Percentiles rank a stretch among this genome's conserved stretches.
Conservation (phyloP, 306 rosid species). For the Fragaria nilgerrensis region DNA sequence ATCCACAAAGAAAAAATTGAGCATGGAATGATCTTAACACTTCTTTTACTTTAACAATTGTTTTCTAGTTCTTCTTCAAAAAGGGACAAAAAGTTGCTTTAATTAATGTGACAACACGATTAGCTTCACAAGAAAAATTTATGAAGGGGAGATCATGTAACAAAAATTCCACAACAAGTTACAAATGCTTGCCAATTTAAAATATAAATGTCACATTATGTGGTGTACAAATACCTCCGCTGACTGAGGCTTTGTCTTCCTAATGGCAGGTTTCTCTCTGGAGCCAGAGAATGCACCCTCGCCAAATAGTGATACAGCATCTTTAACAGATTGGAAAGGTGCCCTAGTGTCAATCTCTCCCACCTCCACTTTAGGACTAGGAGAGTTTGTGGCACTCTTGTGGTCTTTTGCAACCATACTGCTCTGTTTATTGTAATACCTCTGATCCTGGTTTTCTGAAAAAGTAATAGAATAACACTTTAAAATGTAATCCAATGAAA, state of each 20-base stretch:
- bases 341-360: slow-evolving; percentile 99
- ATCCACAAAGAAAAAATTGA: not conserved
- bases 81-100: not conserved
- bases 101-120: not conserved
- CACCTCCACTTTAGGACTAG: slow-evolving; percentile 69
- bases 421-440: slow-evolving; percentile 15
- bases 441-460: slow-evolving; percentile 26
- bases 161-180: not conserved
- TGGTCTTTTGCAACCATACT: slow-evolving; percentile 71
- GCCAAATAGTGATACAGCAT: slow-evolving; percentile 88
- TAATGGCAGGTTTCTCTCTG: slow-evolving; percentile 65
- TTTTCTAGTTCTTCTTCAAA: not conserved
- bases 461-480: slow-evolving; percentile 13
- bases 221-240: slow-evolving; percentile 58
- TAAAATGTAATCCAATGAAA: not conserved
- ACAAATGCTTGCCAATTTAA: not conserved
- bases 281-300: slow-evolving; percentile 96
- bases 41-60: not conserved
- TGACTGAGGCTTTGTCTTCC: slow-evolving; percentile 76
- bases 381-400: slow-evolving; percentile 52
- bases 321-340: slow-evolving; percentile 97
- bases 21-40: not conserved
- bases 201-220: not conserved
- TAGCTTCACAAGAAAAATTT: not conserved
- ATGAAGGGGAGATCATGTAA: not conserved